Base-by-base conservation (phyloP, 2,329 filamentous ascomycete genomes). In the Pseudopyrenochaeta lycopersici region DNA sequence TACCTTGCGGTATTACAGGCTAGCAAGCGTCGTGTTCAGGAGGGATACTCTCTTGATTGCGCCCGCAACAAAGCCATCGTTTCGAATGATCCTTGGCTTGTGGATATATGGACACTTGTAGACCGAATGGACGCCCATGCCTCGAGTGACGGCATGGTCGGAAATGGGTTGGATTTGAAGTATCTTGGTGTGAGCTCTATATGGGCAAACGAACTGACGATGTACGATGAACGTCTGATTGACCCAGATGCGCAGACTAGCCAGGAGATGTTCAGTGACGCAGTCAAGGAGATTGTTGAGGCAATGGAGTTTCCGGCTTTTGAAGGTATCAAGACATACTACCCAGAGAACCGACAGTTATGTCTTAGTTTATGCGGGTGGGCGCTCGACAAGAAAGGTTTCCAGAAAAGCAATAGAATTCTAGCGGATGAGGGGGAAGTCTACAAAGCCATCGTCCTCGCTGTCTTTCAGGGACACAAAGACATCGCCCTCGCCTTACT, bases 61-160 rank as follows among this genome's bases (percentile, higher is more conserved):
- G 75, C 77, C 14, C 83, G 79, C 42, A 95, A 95, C 66, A 83
- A 84, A 56, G 76, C 82, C 5, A 83, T 93, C n/a, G 82, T 90
- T 1, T 79, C 82, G 5, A 89, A 91, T 55, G 88, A 93, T 65
- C 85, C 84, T 27, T 91, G 90, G 85, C 79, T 94, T n/a, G 83
- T 87, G 52, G 88, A 90, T 50, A 78, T 90, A n/a, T 96, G 91
- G 91, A 84, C 86, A 41, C 91, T 90, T 82, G 81, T 93, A 42
- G 82, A 84, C 53, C 86, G 89, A n/a, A 76, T 81, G 60, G 86
- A 90, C 62, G 80, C 83, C 21, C 85, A 87, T 27, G 86, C 88
- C 2, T 80, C 82, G 31, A 83, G 88, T 58, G 84, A 86, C 41
- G 88, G 87, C n/a, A 90, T 95, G 89, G 79, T 89, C 21, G 80